Evolutionary conservation across 768 basidiomycete species (phyloP).

Genomic region (Nevesoporus exiguus): DNA sequence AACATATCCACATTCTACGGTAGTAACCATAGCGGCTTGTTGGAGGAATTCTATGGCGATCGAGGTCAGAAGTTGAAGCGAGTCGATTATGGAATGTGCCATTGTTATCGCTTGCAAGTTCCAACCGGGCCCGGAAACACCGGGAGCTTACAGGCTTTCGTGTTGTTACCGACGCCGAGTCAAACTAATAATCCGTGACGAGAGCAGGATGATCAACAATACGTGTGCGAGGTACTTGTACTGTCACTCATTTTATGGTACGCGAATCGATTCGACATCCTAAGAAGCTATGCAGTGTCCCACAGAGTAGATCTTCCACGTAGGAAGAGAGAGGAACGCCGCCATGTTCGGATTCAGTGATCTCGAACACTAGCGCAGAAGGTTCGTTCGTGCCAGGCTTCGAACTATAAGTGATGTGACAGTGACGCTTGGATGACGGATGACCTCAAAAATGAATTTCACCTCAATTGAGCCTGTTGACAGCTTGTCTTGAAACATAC

Average conservation of each 20-base stretch:
- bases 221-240: too few relatives aligned
- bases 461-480: constrained; percentile 13
- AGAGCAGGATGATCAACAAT: background rate
- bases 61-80: constrained; percentile 8
- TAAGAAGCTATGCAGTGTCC: background rate
- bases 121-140: background rate
- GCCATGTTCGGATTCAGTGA: background rate
- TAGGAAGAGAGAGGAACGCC: background rate
- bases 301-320: background rate
- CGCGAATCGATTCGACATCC: background rate
- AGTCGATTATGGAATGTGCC: background rate
- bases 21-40: background rate
- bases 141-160: background rate
- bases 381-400: background rate
- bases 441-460: background rate
- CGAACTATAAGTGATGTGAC: background rate
- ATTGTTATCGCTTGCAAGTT: too few relatives aligned
- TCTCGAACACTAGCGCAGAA: background rate
- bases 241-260: too few relatives aligned
- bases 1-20: background rate
- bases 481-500: constrained; percentile 7
- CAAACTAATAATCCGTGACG: background rate
- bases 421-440: background rate
- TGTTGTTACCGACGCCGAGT: background rate
- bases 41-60: background rate